Conservation (phyloP, 176 grass and related monocot genomes). For the Ensete ventricosum region DNA sequence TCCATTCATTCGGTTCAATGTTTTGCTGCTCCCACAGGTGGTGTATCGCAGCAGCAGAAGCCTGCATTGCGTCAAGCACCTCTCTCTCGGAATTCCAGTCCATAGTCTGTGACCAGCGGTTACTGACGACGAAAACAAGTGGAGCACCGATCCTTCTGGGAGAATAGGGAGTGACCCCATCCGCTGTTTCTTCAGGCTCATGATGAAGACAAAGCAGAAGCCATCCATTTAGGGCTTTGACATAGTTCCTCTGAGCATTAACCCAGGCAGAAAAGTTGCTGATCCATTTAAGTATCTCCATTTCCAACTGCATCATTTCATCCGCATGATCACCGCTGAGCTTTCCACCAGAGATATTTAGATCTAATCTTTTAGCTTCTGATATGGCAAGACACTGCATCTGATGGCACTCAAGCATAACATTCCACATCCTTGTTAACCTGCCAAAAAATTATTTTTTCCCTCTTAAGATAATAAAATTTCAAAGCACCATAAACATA, state of each 20-base stretch:
- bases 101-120: slow-evolving; percentile 77
- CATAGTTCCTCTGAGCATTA: slow-evolving; percentile 60
- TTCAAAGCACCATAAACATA: background rate
- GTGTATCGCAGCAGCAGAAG: slow-evolving; percentile 40
- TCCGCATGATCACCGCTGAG: slow-evolving; percentile 12
- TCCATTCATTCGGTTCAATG: slow-evolving; percentile 38
- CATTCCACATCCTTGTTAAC: slow-evolving; percentile 73
- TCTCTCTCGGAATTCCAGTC: slow-evolving; percentile 58
- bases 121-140: slow-evolving; percentile 61
- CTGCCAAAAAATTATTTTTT: slow-evolving; percentile 30
- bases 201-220: slow-evolving; percentile 57
- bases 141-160: slow-evolving; percentile 62
- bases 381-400: slow-evolving; percentile 50
- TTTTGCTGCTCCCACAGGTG: slow-evolving; percentile 49
- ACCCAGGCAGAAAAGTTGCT: slow-evolving; percentile 73
- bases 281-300: slow-evolving; percentile 85
- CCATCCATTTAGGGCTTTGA: slow-evolving; percentile 79
- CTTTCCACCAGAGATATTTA: slow-evolving; percentile 29
- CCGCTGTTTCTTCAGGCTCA: slow-evolving; percentile 30
- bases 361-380: slow-evolving; percentile 45
- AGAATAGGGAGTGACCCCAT: slow-evolving; percentile 54
- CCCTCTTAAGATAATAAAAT: slow-evolving; percentile 4
- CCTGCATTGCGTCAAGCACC: slow-evolving; percentile 54
- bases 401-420: slow-evolving; percentile 59
- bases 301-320: slow-evolving; percentile 44